Percentiles rank a stretch among this genome's conserved stretches.
Evolutionary conservation across 2,329 filamentous ascomycete species (phyloP).

Genomic region (Elsinoe arachidis): DNA sequence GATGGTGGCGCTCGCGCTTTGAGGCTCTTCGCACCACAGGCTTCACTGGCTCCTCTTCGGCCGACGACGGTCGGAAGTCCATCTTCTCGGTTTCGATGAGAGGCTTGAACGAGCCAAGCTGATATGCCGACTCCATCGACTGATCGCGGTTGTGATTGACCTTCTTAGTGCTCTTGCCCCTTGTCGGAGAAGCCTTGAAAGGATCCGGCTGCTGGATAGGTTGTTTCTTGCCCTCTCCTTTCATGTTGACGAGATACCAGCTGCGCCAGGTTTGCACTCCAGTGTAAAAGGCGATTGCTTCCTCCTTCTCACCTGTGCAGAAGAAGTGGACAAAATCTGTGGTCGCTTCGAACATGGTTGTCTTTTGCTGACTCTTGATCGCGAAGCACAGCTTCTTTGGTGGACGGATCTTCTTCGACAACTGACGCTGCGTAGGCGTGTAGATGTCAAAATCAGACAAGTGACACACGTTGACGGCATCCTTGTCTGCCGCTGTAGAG

Average conservation of each 20-base stretch:
- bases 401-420: conserved; percentile 63
- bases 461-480: conserved; percentile 65
- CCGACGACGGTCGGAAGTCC: conserved; percentile 37
- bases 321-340: conserved; percentile 92
- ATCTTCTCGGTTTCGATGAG: conserved; percentile 56
- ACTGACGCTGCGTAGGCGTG: conserved; percentile 58
- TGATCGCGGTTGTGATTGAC: conserved; percentile 17
- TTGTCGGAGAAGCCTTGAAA: conserved; percentile 4
- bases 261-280: conserved; percentile 75
- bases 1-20: conserved; percentile 28
- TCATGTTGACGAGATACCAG: conserved; percentile 76
- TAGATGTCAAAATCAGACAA: conserved; percentile 92
- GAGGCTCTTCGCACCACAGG: conserved; percentile 28
- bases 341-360: conserved; percentile 69
- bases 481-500: conserved; percentile 51
- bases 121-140: conserved; percentile 46
- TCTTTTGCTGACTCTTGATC: conserved; percentile 86
- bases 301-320: conserved; percentile 60
- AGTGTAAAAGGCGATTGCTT: conserved; percentile 61
- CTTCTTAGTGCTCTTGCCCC: conserved; percentile 10
- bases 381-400: conserved; percentile 82
- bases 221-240: conserved; percentile 46
- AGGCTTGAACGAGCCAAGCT: conserved; percentile 59
- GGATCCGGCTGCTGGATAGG: conserved; percentile 14
- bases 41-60: conserved; percentile 18